phyloP scores from a whole-genome alignment of 2,329 filamentous ascomycete species.

The Metarhizium brunneum region DNA sequence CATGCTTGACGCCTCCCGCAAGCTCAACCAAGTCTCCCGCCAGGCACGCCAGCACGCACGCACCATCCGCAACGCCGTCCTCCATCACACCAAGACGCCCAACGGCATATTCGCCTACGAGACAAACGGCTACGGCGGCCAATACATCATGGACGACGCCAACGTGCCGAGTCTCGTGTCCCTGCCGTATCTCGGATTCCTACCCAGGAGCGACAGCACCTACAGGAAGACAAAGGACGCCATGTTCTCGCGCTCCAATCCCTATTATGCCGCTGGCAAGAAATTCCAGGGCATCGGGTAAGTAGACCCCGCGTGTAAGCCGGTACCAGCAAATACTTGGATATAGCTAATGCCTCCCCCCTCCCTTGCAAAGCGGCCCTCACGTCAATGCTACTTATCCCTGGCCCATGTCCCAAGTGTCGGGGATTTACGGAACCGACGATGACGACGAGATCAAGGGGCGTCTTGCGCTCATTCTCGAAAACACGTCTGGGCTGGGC shows the following conservation, averaged over 20 bases:
- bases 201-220: slow-evolving; percentile 47
- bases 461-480: slow-evolving; percentile 27
- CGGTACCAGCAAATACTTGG: no score
- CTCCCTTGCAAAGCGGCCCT: slow-evolving; percentile 35
- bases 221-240: slow-evolving; percentile 76
- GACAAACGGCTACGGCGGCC: slow-evolving; percentile 63
- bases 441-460: slow-evolving; percentile 24
- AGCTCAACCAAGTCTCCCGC: slow-evolving; percentile 53
- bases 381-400: slow-evolving; percentile 52
- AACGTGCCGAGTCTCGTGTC: slow-evolving; percentile 61
- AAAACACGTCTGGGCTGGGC: slow-evolving; percentile 31
- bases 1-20: slow-evolving; percentile 58
- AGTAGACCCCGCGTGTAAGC: slow-evolving; percentile 1
- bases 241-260: slow-evolving; percentile 67
- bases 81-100: slow-evolving; percentile 28
- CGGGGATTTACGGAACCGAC: slow-evolving; percentile 39
- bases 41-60: slow-evolving; percentile 32
- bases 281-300: slow-evolving; percentile 18
- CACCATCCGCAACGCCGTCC: slow-evolving; percentile 61
- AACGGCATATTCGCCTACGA: slow-evolving; percentile 69
- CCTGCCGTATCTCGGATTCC: slow-evolving; percentile 54
- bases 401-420: slow-evolving; percentile 49
- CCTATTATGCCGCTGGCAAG: slow-evolving; percentile 49
- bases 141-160: slow-evolving; percentile 61
- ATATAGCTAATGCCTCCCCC: no score